Base-by-base conservation (phyloP, 2,329 filamentous ascomycete genomes). In the Septoria linicola region DNA sequence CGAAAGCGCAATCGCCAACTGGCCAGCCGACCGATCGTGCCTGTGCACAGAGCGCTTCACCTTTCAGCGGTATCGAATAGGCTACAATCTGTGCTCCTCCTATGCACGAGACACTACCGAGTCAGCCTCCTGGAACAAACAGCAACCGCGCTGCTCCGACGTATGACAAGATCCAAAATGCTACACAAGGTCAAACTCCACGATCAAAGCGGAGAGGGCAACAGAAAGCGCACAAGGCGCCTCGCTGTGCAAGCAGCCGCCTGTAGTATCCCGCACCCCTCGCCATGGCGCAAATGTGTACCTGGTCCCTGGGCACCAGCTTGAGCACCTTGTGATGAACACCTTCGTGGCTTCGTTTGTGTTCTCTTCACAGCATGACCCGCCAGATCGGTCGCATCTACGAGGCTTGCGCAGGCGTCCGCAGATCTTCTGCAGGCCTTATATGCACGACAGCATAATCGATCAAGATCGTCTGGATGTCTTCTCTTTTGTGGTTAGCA, bases 141-240 rank as follows among this genome's bases (percentile, higher is more conserved):
- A 36, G 49, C 36, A 51, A 44, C 41, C 49, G 49, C 49, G 30
- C 41, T 41, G 34, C 34, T 51, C 42, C 49, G 49, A 41, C 14
- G 36, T 41, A 39, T 37, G 34, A 25, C 32, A 39, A 27, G 23
- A 27, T 5, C 23, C 23, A 27, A 10, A 27, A 5, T 10, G 23
- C 23, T 27, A 27, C 23, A 27, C 23, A 27, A 31, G 27, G 16
- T 31, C 27, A 31, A 23, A 8, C 17, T 41, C 23, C 41, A 27
- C 19, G 11, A 31, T 43, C 41, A 31, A 31, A 43, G 41, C 25
- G 27, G 19, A 3, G 4, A 8, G 8, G 10, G 25, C 41, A 31
- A 17, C 41, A 34, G 21, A 43, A 43, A 43, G 41, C 16, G 41
- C 41, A 43, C 27, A 20, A 32, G 4, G 27, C 46, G 46, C 46